These are phyloP conservation scores for Sordariomycetes sp. DNA, from an alignment of 2,329 filamentous ascomycete genomes.

Conservation along the genomic window DNA sequence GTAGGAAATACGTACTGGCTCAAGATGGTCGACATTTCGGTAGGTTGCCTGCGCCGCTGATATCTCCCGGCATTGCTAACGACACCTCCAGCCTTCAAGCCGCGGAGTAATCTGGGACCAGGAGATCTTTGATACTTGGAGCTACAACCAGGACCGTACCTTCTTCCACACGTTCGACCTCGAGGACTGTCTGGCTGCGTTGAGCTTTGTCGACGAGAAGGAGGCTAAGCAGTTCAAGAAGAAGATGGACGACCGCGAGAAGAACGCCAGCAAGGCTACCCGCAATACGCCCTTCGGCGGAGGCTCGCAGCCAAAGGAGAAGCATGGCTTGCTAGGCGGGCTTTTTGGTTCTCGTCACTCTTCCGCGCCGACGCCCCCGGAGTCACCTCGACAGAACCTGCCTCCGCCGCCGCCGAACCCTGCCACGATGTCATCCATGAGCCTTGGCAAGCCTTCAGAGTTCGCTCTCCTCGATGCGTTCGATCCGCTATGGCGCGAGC, in stretches of 20 bases:
- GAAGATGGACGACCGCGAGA: conserved; percentile 94
- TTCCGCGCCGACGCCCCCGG: conserved; percentile 47
- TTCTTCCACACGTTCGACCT: conserved; percentile 98
- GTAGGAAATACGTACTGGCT: conserved; percentile 96
- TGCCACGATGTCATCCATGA: conserved; percentile 33
- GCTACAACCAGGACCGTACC: conserved; percentile 91
- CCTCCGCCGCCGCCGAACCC: conserved; percentile 23
- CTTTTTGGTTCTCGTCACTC: conserved; percentile 55
- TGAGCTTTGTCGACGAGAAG: conserved; percentile 95
- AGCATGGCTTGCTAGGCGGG: conserved; percentile 45
- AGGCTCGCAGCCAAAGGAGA: conserved; percentile 25
- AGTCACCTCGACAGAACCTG: conserved; percentile 38
- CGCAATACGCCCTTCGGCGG: conserved; percentile 67
- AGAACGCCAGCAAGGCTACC: conserved; percentile 87
- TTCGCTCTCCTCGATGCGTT: conserved; percentile 55
- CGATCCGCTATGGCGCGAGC: conserved; percentile 55
- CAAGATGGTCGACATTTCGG: conserved; percentile 94
- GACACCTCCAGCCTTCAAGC: conserved; percentile 50
- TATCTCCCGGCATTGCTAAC: too few species aligned
- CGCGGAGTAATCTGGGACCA: conserved; percentile 93
- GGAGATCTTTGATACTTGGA: conserved; percentile 92
- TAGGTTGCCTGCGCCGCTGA: conserved; percentile 29
- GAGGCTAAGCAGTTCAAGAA: conserved; percentile 95
- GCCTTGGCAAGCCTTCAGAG: conserved; percentile 38
- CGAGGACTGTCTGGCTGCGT: conserved; percentile 78